Base-by-base conservation (phyloP, 129 eudicot species). In the Tagetes erecta region DNA sequence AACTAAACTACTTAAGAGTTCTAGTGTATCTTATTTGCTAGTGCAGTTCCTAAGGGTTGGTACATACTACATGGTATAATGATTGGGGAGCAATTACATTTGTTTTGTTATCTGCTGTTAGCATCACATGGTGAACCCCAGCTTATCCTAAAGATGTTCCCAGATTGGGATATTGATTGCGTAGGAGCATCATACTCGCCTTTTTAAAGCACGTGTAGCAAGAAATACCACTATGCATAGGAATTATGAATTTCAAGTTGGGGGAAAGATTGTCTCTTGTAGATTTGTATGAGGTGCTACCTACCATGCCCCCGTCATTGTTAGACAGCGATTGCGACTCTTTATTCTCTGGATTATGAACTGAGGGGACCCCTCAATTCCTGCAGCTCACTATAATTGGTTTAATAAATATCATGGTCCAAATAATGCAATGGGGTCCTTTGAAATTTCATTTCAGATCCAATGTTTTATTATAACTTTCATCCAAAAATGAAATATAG, bases 61-160 rank as follows among this genome's bases (percentile, higher is more conserved):
- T 64, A 52, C 37, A 56, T 58, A 40, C 69, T 68, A 62, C 71
- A 63, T 62, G 37, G 36, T 72, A 64, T 44, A 72, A 65, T 72
- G 73, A 79, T 65, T 65, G 60, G 39, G 39, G 69, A 36, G 73
- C 70, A 64, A 55, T 35, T 65, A 65, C 74, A 8, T 68, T 27
- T 52, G 73, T 39, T 55, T 40, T 62, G 69, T 55, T 55, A 40
- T 39, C 73, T 68, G 83, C 80, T 73, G 73, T 53, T 60, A 74
- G 78, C 58, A 74, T 78, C 88, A 84, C 88, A 74, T 80, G 75
- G 74, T 74, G 81, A 74, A 55, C 76, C 71, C 71, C 70, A 74
- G 72, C 72, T 65, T 78, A 62, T 83, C 63, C 75, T 74, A 64
- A 68, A 62, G 64, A 38, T 71, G 77, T 60, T 52, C 73, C 80